phyloP scores from a whole-genome alignment of 1,284 basidiomycete species.

The Neolentinus lepideus region DNA sequence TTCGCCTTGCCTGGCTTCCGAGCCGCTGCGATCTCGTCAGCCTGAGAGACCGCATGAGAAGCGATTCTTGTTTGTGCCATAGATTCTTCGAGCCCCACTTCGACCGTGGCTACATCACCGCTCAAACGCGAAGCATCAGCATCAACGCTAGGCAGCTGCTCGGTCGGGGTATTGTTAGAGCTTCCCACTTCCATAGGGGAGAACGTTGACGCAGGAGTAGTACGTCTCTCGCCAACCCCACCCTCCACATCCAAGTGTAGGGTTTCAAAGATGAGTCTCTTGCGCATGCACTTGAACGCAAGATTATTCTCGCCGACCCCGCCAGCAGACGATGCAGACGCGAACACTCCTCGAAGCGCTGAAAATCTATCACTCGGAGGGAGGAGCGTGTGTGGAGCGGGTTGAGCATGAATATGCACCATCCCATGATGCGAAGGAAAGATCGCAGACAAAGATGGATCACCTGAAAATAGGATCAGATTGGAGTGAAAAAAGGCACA shows the following conservation, averaged over 20 bases:
- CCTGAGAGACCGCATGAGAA: conserved; percentile 1
- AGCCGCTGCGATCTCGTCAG: not conserved
- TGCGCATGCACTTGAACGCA: conserved; percentile 89
- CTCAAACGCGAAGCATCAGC: not conserved
- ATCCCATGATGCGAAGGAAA: conserved; percentile 86
- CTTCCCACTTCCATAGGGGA: not conserved
- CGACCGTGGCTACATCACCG: conserved; percentile 13
- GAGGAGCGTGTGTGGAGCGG: conserved; percentile 59
- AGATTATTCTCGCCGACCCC: conserved; percentile 88
- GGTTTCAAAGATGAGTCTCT: conserved; percentile 85
- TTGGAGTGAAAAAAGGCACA: not conserved
- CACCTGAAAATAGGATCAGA: conserved; percentile 31
- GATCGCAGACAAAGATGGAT: conserved; percentile 55
- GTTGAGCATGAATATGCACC: conserved; percentile 68
- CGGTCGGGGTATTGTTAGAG: not conserved
- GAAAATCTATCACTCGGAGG: conserved; percentile 75
- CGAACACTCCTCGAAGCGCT: conserved; percentile 64
- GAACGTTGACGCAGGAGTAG: conserved; percentile 37
- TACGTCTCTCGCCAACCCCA: conserved; percentile 81
- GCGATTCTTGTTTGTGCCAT: not conserved
- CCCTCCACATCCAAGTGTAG: conserved; percentile 91
- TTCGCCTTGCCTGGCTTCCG: conserved; percentile 36
- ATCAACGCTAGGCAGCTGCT: not conserved
- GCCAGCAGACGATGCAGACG: conserved; percentile 30
- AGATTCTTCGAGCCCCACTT: conserved; percentile 19